phyloP scores from a whole-genome alignment of 345 rosid species.

The Populus nigra region DNA sequence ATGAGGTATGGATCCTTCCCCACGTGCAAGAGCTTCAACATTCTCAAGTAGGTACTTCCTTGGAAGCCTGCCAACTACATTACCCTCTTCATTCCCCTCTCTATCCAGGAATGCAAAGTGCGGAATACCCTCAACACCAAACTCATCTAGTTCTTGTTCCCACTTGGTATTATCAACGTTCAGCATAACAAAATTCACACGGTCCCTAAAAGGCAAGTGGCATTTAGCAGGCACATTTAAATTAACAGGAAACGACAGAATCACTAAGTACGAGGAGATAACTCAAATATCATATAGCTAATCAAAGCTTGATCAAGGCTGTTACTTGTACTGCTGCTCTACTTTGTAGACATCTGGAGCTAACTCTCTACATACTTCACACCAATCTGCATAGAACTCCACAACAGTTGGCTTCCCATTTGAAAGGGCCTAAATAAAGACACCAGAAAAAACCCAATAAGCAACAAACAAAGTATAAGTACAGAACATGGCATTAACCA shows the following conservation, averaged over 20 bases:
- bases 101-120: conserved; percentile 83
- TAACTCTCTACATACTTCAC: conserved; percentile 89
- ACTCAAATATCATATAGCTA: neutral
- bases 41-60: conserved; percentile 72
- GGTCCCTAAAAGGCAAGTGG: conserved; percentile 38
- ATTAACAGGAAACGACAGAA: neutral
- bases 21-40: conserved; percentile 72
- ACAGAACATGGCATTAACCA: no score
- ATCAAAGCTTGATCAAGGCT: neutral
- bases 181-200: conserved; percentile 92
- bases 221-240: neutral
- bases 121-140: conserved; percentile 97
- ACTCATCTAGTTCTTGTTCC: conserved; percentile 96
- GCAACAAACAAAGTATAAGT: no score
- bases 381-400: conserved; percentile 98
- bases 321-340: conserved; percentile 88
- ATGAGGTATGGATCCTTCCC: conserved; percentile 73
- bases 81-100: conserved; percentile 90
- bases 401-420: conserved; percentile 96
- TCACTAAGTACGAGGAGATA: neutral
- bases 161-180: conserved; percentile 95
- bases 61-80: conserved; percentile 89
- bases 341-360: conserved; percentile 93
- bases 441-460: neutral
- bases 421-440: conserved; percentile 60